phyloP scores from a whole-genome alignment of 2,329 filamentous ascomycete genomes.

The Sarocladium oryzae region DNA sequence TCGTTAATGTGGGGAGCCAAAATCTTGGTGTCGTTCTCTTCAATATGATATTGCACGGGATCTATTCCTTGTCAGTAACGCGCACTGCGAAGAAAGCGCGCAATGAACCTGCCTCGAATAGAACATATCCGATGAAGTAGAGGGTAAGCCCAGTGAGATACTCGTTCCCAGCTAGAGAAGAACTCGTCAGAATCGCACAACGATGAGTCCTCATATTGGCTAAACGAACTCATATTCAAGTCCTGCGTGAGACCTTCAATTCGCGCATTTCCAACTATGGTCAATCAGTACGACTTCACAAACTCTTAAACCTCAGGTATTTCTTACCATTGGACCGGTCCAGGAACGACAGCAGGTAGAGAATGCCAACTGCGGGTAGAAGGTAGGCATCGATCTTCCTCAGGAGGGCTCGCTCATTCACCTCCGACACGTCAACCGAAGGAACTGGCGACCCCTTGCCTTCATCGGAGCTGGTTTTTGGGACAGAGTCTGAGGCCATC shows the following conservation, averaged over 20 bases:
- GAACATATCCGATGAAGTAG: conserved; percentile 57
- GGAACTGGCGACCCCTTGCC: neutral
- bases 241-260: conserved; percentile 49
- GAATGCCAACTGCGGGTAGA: conserved; percentile 45
- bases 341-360: conserved; percentile 51
- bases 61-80: conserved; percentile 22
- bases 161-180: conserved; percentile 54
- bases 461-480: neutral
- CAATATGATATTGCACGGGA: conserved; percentile 56
- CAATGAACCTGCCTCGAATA: conserved; percentile 40
- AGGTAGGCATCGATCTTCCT: conserved; percentile 48
- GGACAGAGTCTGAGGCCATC: neutral
- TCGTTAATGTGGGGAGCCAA: conserved; percentile 52
- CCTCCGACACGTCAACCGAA: conserved; percentile 1
- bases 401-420: conserved; percentile 52
- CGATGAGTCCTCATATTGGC: too few relatives aligned
- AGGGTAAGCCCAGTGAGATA: conserved; percentile 60
- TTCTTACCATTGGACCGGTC: conserved; percentile 50
- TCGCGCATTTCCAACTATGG: conserved; percentile 50
- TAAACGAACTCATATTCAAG: conserved; percentile 46
- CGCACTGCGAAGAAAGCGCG: conserved; percentile 3
- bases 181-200: too few relatives aligned
- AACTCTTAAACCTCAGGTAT: conserved; percentile 10
- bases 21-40: conserved; percentile 52
- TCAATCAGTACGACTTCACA: conserved; percentile 14